Percentiles rank a stretch among this genome's conserved stretches.
phyloP scores from a whole-genome alignment of 371 early-diverging fungal species.

The Phascolomyces articulosus region DNA sequence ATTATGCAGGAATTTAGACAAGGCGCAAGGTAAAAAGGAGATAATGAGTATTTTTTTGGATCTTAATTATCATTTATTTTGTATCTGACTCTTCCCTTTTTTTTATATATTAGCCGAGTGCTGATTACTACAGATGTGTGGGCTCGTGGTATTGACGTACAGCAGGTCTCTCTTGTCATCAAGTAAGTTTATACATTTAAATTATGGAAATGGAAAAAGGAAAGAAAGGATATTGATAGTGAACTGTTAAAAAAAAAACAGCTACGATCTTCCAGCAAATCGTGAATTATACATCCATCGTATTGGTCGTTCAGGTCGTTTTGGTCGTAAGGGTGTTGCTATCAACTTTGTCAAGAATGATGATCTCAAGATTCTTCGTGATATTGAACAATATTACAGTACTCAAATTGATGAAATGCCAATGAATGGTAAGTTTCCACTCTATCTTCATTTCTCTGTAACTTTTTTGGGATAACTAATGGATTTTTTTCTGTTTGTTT shows the following conservation, averaged over 20 bases:
- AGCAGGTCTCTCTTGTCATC: slow-evolving; percentile 94
- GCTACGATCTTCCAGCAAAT: slow-evolving; percentile 95
- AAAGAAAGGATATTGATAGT: neutral
- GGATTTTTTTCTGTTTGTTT: neutral
- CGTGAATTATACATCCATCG: slow-evolving; percentile 95
- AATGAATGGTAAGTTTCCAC: slow-evolving; percentile 62
- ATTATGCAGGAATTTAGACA: slow-evolving; percentile 94
- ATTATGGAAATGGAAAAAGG: neutral
- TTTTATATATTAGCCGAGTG: slow-evolving; percentile 69
- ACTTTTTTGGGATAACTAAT: neutral
- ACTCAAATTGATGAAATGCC: slow-evolving; percentile 98
- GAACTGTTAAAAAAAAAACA: slow-evolving; percentile 31
- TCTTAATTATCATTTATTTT: neutral
- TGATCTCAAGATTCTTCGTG: slow-evolving; percentile 84
- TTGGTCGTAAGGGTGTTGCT: slow-evolving; percentile 98
- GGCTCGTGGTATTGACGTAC: slow-evolving; percentile 98
- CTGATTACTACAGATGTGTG: slow-evolving; percentile 95
- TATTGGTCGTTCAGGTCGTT: slow-evolving; percentile 98
- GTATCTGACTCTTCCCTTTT: neutral
- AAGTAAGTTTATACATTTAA: slow-evolving; percentile 27
- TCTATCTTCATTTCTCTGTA: neutral
- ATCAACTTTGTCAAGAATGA: slow-evolving; percentile 96
- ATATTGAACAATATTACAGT: slow-evolving; percentile 93
- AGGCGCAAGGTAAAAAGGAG: slow-evolving; percentile 61
- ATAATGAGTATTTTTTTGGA: too few relatives aligned